Evolutionary conservation across 306 rosid genomes (phyloP), one percentile per base, ranked within the genome.

Genomic region (Argentina anserina): DNA sequence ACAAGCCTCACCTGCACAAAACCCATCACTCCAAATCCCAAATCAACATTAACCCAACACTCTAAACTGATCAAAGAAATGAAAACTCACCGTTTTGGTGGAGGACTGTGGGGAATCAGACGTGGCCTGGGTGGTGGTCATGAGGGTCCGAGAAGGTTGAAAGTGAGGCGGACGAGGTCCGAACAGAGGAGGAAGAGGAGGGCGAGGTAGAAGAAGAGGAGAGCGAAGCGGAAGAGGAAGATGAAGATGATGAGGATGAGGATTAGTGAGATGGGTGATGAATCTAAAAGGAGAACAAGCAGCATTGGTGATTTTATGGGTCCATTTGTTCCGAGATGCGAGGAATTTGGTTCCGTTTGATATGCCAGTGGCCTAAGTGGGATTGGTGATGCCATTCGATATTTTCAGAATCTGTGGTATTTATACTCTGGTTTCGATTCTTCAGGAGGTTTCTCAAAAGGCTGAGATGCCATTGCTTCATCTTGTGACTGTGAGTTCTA

Each of bases 1-100:
- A 91, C 88, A 73, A 88, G 88, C 87, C 96, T 89, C 69, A 86
- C 98, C 97, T 92, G 89, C 82, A 70, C 69, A 20, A 61, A 47
- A 31, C 40, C 65, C 77, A 61, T 20, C 49, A 8, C 64, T 37
- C 18, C 52, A 28, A 46, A 5, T 5, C 50, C 3, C 18, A 42
- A 28, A 28, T 13, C 3, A 45, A 47, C 60, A 31, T 31, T 46
- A 26, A 14, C 29, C 72, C 60, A 31, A 18, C 20, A 56, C 31
- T n/a, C 6, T 45, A 53, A 20, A 23, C 45, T 26, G 46, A 34
- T 58, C 26, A 9, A 5, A 55, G 10, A 31, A 45, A 10, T 15
- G 52, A 29, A 69, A 17, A 21, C 85, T 53, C 71, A 93, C 98
- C 85, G 96, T 89, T 84, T 87, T 90, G 76, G 80, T 60, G 5